Conservation (phyloP, 2,329 filamentous ascomycete genomes). For the Corynespora cassiicola region DNA sequence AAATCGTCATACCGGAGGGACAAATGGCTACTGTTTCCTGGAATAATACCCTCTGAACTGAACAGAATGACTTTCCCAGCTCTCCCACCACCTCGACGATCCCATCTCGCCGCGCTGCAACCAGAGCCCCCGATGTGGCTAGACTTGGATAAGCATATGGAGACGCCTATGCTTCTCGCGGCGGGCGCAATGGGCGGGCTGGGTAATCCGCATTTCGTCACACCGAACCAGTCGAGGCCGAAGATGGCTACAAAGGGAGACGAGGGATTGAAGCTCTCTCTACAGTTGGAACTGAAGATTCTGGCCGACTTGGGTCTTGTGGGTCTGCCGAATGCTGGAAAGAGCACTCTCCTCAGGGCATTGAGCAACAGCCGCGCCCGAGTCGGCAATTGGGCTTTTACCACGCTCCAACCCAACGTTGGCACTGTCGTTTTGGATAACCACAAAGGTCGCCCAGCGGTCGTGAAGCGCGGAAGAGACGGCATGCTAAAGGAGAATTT, state of each 20-base stretch:
- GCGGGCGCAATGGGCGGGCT: conserved; percentile 88
- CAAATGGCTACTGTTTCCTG: conserved; percentile 88
- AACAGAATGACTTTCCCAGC: conserved; percentile 64
- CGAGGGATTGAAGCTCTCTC: conserved; percentile 74
- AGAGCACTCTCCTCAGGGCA: conserved; percentile 87
- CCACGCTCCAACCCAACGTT: conserved; percentile 92
- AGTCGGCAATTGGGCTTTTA: conserved; percentile 96
- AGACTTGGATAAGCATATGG: conserved; percentile 71
- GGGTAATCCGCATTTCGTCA: conserved; percentile 92
- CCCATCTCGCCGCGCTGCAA: conserved; percentile 68
- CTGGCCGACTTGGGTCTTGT: conserved; percentile 95
- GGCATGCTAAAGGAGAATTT: conserved; percentile 74
- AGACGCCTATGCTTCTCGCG: conserved; percentile 82
- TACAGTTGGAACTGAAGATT: conserved; percentile 92
- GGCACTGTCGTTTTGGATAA: conserved; percentile 94
- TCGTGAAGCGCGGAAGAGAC: conserved; percentile 54
- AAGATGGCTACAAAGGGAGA: conserved; percentile 91
- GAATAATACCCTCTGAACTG: conserved; percentile 75
- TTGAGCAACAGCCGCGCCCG: conserved; percentile 88
- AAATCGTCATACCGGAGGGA: conserved; percentile 59
- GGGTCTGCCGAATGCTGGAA: conserved; percentile 93
- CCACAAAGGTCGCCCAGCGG: conserved; percentile 74
- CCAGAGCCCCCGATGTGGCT: conserved; percentile 72
- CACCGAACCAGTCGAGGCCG: conserved; percentile 75
- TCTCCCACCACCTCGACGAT: conserved; percentile 62